Evolutionary conservation across 2,329 filamentous ascomycete species (phyloP), one percentile per base, ranked within the genome.

Genomic region (Cladosporium colombiae): DNA sequence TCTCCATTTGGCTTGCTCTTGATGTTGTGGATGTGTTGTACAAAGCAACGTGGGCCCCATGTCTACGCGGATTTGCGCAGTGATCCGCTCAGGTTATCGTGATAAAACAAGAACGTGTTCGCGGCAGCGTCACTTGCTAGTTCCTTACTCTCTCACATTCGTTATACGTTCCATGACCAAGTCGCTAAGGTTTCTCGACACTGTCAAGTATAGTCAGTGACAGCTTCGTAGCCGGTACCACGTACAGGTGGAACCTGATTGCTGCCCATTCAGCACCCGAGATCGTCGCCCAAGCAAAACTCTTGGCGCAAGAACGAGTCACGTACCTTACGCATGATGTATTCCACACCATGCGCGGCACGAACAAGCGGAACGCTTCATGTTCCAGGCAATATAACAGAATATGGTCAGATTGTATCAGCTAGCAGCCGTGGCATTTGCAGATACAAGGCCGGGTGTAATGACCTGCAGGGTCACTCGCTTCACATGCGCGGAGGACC

Each of bases 161-260:
- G 60, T n/a, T 63, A 14, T 63, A 40, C 23, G 40, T 33, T 27
- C 58, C 40, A 11, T 61, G 16, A 10, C 44, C n/a, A 49, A 49
- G 35, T 64, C 44, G 35, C 49, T 58, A 25, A 64, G 53, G 52
- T 64, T 52, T 64, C 62, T 64, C 58, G 37, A 33, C 62, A 49
- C 62, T 64, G 62, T 27, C 52, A 57, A 58, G 23, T 64, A n/a
- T 57, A 49, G 23, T n/a, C 52, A 64, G 62, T 55, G 53, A 64
- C 62, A 64, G 62, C 52, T 64, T 64, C 35, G 62, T 64, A 64
- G 62, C 62, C 62, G 33, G 62, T 52, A 64, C 62, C 52, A 64
- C 62, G 62, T 64, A 64, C 52, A 64, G 62, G 52, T 64, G 52
- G 62, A n/a, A 64, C 52, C 53, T 58, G 33, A 11, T 64, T 35